phyloP scores from a whole-genome alignment of 306 rosid genomes.

The Acacia confusa region DNA sequence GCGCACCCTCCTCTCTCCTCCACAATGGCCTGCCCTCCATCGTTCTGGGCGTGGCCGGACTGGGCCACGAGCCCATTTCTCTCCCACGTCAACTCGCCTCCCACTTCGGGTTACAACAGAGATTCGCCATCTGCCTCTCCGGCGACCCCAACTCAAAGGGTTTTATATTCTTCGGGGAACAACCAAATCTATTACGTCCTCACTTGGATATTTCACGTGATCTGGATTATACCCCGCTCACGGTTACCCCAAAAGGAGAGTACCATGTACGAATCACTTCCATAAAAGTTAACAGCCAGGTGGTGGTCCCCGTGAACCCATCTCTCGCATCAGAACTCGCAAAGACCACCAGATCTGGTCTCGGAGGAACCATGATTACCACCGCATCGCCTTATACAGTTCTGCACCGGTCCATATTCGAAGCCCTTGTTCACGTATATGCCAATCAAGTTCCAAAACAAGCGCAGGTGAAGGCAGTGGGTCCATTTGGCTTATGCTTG shows the following conservation, averaged over 20 bases:
- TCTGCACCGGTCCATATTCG: constrained; percentile 39
- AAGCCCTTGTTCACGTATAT: constrained; percentile 31
- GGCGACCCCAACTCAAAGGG: constrained; percentile 25
- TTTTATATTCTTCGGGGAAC: constrained; percentile 45
- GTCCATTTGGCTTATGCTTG: constrained; percentile 53
- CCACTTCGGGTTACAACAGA: constrained; percentile 45
- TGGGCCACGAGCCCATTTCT: constrained; percentile 50
- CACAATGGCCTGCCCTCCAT: constrained; percentile 45
- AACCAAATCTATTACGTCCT: constrained; percentile 11
- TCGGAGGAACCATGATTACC: constrained; percentile 42
- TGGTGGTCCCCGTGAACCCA: constrained; percentile 20
- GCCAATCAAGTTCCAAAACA: constrained; percentile 16
- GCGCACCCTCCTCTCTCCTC: constrained; percentile 47
- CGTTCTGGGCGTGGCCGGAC: constrained; percentile 44
- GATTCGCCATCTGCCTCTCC: constrained; percentile 51
- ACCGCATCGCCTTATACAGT: constrained; percentile 48
- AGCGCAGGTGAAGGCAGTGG: constrained; percentile 35
- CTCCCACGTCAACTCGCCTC: constrained; percentile 50
- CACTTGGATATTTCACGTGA: constrained; percentile 30
- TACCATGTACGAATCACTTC: constrained; percentile 38
- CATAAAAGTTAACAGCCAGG: constrained; percentile 40
- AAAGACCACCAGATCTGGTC: neutral
- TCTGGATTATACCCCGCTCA: constrained; percentile 42
- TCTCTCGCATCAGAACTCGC: neutral
- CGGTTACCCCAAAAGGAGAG: constrained; percentile 41